These are phyloP conservation scores for Infundibulicybe gibba DNA, from an alignment of 768 basidiomycete genomes.

Conservation along the genomic window DNA sequence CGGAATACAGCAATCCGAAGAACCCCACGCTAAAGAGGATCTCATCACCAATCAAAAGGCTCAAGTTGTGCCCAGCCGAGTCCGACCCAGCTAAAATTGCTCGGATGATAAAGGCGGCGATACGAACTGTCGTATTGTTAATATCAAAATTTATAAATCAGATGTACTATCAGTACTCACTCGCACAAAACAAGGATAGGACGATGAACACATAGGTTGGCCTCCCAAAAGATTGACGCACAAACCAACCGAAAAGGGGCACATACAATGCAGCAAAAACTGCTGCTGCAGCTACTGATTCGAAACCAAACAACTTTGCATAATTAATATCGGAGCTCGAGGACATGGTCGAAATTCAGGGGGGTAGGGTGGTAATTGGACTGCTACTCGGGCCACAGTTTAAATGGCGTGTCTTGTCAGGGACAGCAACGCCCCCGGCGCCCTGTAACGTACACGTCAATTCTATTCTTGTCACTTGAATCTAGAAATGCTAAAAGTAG, in stretches of 20 bases:
- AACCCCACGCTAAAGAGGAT: conserved; percentile 28
- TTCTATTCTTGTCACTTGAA: too few relatives aligned
- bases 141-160: not conserved
- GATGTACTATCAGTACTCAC: conserved; percentile 10
- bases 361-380: too few relatives aligned
- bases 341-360: too few relatives aligned
- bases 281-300: conserved; percentile 16
- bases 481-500: too few relatives aligned
- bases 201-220: conserved; percentile 20
- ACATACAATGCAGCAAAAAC: conserved; percentile 23
- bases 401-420: too few relatives aligned
- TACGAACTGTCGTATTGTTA: conserved; percentile 15
- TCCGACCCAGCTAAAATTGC: conserved; percentile 16
- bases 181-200: conserved; percentile 21
- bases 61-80: conserved; percentile 18
- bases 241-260: conserved; percentile 15
- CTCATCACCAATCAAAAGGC: conserved; percentile 20
- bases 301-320: conserved; percentile 11
- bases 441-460: too few relatives aligned
- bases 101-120: conserved; percentile 23
- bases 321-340: conserved; percentile 9
- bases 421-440: too few relatives aligned
- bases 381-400: too few relatives aligned
- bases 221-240: conserved; percentile 12
- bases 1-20: conserved; percentile 26